Evolutionary conservation across 345 rosid species (phyloP), one percentile per base, ranked within the genome.

Genomic region (Syzygium aromaticum): DNA sequence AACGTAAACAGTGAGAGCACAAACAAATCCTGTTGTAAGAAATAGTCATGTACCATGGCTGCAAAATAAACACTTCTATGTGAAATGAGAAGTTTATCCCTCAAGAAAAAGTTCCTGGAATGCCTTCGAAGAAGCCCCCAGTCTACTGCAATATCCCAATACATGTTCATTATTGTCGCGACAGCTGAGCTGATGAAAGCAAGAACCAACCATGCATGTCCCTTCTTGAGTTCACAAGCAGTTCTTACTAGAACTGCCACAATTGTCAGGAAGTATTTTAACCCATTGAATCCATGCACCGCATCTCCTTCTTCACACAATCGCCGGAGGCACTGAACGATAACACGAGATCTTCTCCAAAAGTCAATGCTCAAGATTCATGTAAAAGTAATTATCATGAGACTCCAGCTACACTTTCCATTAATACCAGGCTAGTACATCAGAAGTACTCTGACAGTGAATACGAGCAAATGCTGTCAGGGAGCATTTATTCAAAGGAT

Each of bases 101-200:
- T 91, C 38, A 96, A 88, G 86, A 84, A 95, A 38, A 87, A 89
- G 86, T 95, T 95, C 90, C 89, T 90, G 30, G 98, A 96, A 78
- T 91, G 91, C 87, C 94, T 90, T 61, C 91, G 90, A 59, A 95
- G 90, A 17, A 96, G 96, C 53, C 98, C 99, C 97, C 96, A 95
- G 85, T 95, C 96, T 15, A 94, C 52, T 17, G 90, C 97, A 67
- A 95, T 89, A 86, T 96, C 98, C 96, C 96, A 95, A 80, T 91
- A 96, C 33, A 93, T 93, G 86, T 89, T 94, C 90, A 91, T 86
- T 6, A 87, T 87, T 30, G 87, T 85, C 4, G 94, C 96, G 6
- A 91, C 88, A 77, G 91, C 93, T 51, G 98, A 94, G 94, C 98
- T 91, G 85, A 92, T 86, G 84, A 94, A 88, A 59, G 96, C 96